These are phyloP conservation scores for Colletotrichum filicis DNA, from an alignment of 2,329 filamentous ascomycete genomes.

Conservation along the genomic window DNA sequence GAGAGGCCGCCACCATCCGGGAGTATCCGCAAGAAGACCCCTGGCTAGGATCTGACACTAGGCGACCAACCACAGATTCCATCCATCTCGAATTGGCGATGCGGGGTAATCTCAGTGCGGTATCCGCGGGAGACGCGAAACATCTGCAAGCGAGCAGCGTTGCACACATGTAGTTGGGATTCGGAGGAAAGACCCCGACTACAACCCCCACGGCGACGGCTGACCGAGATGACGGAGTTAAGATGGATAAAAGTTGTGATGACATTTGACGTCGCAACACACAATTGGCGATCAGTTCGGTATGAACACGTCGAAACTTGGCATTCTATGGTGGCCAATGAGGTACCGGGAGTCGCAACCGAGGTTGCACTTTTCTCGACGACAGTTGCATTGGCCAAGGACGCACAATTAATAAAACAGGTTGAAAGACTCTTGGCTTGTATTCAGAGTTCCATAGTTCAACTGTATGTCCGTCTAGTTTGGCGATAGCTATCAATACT, in stretches of 20 bases:
- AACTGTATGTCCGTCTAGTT: background rate
- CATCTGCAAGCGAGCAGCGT: background rate
- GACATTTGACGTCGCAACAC: background rate
- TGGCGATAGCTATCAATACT: background rate
- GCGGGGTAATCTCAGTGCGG: constrained; percentile 25
- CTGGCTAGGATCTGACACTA: constrained; percentile 26
- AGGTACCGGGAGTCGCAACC: background rate
- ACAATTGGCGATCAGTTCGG: background rate
- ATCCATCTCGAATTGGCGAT: constrained; percentile 17
- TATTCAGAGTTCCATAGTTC: background rate
- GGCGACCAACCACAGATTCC: background rate
- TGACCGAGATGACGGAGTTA: background rate
- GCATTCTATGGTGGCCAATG: background rate
- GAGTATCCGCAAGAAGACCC: constrained; percentile 24
- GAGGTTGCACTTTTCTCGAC: background rate
- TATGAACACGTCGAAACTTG: background rate
- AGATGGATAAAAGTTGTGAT: background rate
- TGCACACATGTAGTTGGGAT: background rate
- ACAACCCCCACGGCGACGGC: background rate
- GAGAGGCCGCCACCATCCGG: constrained; percentile 13
- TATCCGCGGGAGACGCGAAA: background rate
- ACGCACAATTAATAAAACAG: background rate
- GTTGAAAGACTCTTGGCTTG: background rate
- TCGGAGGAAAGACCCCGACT: background rate
- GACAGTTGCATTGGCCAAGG: background rate